phyloP scores from a whole-genome alignment of 257 asterid genomes.

The Leonotis leonurus region DNA sequence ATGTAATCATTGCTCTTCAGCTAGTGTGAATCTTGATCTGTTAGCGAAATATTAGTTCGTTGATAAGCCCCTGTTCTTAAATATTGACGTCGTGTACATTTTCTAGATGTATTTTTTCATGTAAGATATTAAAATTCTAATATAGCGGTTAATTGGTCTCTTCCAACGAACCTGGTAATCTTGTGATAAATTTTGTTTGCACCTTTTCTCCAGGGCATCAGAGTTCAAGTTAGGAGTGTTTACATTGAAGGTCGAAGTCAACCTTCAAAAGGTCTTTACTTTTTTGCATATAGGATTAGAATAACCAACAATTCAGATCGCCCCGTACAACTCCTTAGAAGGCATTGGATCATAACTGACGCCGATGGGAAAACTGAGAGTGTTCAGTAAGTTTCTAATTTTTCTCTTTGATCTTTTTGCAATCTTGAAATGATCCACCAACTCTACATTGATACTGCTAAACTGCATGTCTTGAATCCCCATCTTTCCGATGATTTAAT shows the following conservation, averaged over 20 bases:
- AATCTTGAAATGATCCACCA: neutral
- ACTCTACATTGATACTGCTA: neutral
- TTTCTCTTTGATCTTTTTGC: neutral
- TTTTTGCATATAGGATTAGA: constrained; percentile 80
- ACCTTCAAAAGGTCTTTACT: constrained; percentile 70
- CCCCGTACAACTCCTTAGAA: constrained; percentile 82
- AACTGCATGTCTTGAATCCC: neutral
- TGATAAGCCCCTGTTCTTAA: neutral
- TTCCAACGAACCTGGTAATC: neutral
- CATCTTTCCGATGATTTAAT: neutral
- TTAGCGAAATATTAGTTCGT: neutral
- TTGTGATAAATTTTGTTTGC: neutral
- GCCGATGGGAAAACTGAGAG: constrained; percentile 55
- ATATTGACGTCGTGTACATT: neutral
- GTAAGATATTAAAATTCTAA: neutral
- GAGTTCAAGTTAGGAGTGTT: constrained; percentile 88
- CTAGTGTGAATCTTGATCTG: neutral
- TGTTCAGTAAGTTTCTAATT: constrained; percentile 48
- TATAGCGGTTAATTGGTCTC: neutral
- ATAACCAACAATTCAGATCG: constrained; percentile 78
- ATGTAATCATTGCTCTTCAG: neutral
- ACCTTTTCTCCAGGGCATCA: constrained; percentile 51
- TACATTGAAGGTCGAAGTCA: constrained; percentile 79
- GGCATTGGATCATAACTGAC: constrained; percentile 91
- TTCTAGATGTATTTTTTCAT: neutral